A percentile compares a stretch with the other conserved stretches of the same genome.
phyloP scores from a whole-genome alignment of 331 rosid genomes.

The Quercus tomentella region DNA sequence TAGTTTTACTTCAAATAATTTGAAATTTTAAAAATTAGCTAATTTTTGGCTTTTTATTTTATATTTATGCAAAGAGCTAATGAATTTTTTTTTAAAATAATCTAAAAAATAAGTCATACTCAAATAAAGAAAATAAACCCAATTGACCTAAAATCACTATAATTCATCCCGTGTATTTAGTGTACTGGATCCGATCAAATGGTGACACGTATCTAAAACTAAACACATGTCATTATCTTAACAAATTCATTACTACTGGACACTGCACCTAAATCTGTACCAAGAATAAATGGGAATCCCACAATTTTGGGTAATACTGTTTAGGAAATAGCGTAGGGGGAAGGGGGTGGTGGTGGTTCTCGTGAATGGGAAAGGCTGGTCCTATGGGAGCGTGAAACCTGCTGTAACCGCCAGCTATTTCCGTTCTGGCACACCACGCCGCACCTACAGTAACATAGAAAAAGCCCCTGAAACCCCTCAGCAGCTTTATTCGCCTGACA shows the following conservation, averaged over 20 bases:
- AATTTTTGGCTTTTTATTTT: too few relatives aligned
- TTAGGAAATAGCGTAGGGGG: constrained; percentile 9
- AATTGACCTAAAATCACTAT: too few relatives aligned
- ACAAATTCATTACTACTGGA: fast-evolving
- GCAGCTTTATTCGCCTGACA: constrained; percentile 28
- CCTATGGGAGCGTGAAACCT: constrained; percentile 35
- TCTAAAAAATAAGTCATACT: too few relatives aligned
- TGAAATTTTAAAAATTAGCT: too few relatives aligned
- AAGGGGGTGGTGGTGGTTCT: constrained; percentile 11
- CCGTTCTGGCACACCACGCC: constrained; percentile 48
- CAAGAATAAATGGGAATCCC: fast-evolving
- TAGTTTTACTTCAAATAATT: too few relatives aligned
- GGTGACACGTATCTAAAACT: fast-evolving
- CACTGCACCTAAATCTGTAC: fast-evolving
- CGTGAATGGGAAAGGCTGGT: constrained; percentile 34
- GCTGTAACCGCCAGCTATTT: constrained; percentile 74
- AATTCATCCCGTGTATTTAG: fast-evolving
- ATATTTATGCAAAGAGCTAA: too few relatives aligned
- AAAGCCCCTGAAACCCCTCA: constrained; percentile 12
- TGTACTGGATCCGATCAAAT: fast-evolving
- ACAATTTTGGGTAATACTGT: too few relatives aligned
- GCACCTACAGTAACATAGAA: constrained; percentile 30
- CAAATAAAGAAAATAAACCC: too few relatives aligned
- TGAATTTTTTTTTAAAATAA: too few relatives aligned
- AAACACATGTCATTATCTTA: fast-evolving